These are phyloP conservation scores for Fragosphaeria purpurea DNA, from an alignment of 2,329 filamentous ascomycete genomes.

Conservation along the genomic window DNA sequence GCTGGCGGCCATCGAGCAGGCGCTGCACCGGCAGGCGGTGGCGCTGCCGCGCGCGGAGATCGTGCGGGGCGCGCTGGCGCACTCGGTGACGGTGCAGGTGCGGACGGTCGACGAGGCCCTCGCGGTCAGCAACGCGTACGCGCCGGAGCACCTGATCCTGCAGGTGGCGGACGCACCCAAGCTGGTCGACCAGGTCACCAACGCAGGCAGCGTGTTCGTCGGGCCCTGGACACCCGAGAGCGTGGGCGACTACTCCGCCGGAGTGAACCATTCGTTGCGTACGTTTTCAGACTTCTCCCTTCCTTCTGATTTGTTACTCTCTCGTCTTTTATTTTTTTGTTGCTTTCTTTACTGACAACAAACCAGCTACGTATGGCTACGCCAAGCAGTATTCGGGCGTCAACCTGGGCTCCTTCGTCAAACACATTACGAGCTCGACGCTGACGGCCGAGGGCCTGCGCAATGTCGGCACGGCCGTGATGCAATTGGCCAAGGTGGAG, in stretches of 20 bases:
- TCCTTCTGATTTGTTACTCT: too few relatives aligned
- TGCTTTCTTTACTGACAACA: not conserved
- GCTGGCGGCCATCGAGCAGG: slow-evolving; percentile 77
- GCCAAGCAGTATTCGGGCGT: slow-evolving; percentile 98
- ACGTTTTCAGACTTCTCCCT: slow-evolving; percentile 34
- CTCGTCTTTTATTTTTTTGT: not conserved
- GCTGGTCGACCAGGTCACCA: slow-evolving; percentile 70
- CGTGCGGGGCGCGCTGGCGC: slow-evolving; percentile 77
- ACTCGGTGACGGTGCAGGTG: slow-evolving; percentile 75
- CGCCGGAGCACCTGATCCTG: slow-evolving; percentile 91
- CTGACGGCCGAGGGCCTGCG: slow-evolving; percentile 74
- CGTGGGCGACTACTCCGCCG: slow-evolving; percentile 95
- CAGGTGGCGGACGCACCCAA: slow-evolving; percentile 70
- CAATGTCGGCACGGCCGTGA: slow-evolving; percentile 81
- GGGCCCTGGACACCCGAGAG: slow-evolving; percentile 95
- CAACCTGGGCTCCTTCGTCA: slow-evolving; percentile 90
- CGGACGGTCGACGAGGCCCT: slow-evolving; percentile 64
- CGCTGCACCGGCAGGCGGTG: slow-evolving; percentile 78
- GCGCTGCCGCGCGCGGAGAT: slow-evolving; percentile 87
- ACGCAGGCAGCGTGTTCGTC: slow-evolving; percentile 93
- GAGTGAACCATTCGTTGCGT: slow-evolving; percentile 96
- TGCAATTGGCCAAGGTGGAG: slow-evolving; percentile 90
- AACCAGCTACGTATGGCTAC: slow-evolving; percentile 91
- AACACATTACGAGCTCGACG: slow-evolving; percentile 94
- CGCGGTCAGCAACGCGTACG: slow-evolving; percentile 82